Evolutionary conservation across 176 grass and related monocot genomes (phyloP), one percentile per base, ranked within the genome.

Genomic region (Carex myosuroides): DNA sequence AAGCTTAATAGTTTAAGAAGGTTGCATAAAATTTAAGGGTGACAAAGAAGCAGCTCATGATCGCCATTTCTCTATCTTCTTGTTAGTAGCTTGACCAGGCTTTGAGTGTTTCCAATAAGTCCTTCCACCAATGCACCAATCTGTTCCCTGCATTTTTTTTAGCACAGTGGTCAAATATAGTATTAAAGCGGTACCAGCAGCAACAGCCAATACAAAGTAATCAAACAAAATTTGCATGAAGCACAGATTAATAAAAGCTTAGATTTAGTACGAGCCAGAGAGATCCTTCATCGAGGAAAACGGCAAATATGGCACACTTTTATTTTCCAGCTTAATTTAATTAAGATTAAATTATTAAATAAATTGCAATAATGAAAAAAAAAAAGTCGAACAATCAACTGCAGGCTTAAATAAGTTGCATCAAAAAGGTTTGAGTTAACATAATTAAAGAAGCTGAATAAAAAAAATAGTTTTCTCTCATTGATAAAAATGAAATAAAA

Each of bases 81-180:
- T 89, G 35, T 91, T 91, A 55, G 95, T 92, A 90, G 88, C 89
- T n/a, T 83, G 60, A 67, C 88, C 84, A 95, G 70, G 74, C 86
- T 93, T 84, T 98, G 91, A 73, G 95, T 91, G 85, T 91, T 98
- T 67, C 90, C 60, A 17, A 91, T 73, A 85, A 95, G 60, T 77
- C 84, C 93, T 3, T 98, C 91, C 37, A 93, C 78, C 48, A 95
- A 89, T 71, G 79, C 91, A 72, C 35, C 83, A 72, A 92, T 20
- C 32, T 84, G 79, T 30, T 93, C 88, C 85, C 95, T 95, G 91
- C 10, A 91, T 90, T 60, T 53, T 54, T 58, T 26, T 53, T 46
- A n/a, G 50, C 11, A 54, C 64, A 60, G 42, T 10, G 13, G 73
- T 78, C 26, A 78, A 32, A 6, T 78, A 14, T 56, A 57, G 48